Percentiles rank a stretch among this genome's conserved stretches.
Conservation (phyloP, 2,329 filamentous ascomycete genomes). For the Fusarium zealandicum region DNA sequence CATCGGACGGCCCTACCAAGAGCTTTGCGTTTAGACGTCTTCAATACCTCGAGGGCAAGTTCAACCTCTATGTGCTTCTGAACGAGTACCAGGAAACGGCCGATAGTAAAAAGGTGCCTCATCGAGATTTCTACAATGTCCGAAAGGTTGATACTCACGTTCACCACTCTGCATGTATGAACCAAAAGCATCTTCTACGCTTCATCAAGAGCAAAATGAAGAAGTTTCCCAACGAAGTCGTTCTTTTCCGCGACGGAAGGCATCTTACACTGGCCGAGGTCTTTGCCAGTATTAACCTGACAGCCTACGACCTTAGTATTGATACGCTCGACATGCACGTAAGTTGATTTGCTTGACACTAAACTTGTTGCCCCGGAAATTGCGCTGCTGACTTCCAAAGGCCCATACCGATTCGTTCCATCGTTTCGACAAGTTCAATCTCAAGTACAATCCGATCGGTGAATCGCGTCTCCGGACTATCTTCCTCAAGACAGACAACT, state of each 20-base stretch:
- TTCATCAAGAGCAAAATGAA: slow-evolving; percentile 99
- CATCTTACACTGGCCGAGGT: slow-evolving; percentile 91
- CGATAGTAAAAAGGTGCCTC: slow-evolving; percentile 96
- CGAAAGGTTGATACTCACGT: slow-evolving; percentile 99
- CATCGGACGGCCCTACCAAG: slow-evolving; percentile 93
- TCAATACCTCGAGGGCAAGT: slow-evolving; percentile 96
- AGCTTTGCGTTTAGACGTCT: slow-evolving; percentile 95
- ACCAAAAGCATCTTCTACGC: slow-evolving; percentile 95
- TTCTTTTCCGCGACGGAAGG: slow-evolving; percentile 90
- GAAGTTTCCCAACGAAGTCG: slow-evolving; percentile 92
- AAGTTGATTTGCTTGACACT: slow-evolving; percentile 47
- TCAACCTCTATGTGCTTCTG: slow-evolving; percentile 89
- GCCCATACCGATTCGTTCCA: slow-evolving; percentile 98
- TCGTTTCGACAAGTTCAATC: slow-evolving; percentile 98
- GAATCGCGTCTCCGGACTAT: slow-evolving; percentile 97
- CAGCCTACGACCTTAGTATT: slow-evolving; percentile 96
- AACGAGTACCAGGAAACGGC: slow-evolving; percentile 99
- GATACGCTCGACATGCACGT: slow-evolving; percentile 99
- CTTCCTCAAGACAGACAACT: slow-evolving; percentile 98
- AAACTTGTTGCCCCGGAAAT: not conserved
- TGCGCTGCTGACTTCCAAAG: slow-evolving; percentile 49
- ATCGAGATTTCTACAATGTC: slow-evolving; percentile 99
- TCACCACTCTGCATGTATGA: slow-evolving; percentile 99
- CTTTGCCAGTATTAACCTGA: slow-evolving; percentile 96
- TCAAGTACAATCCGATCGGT: slow-evolving; percentile 97